Conservation (phyloP, 2,329 filamentous ascomycete species). For the Penicillium griseofulvum region DNA sequence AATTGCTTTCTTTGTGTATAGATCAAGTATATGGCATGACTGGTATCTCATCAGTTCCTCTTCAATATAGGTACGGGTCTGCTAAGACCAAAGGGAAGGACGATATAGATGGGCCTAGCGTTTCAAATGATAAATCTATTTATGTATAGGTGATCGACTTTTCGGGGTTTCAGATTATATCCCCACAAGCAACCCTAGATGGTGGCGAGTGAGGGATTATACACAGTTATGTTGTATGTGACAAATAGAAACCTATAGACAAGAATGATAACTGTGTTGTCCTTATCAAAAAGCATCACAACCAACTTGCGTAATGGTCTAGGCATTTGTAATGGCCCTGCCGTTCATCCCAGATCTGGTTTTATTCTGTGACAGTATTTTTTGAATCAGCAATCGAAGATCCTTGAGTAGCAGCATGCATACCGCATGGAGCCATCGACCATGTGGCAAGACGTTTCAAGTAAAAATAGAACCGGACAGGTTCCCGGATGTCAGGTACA, state of each 20-base stretch:
- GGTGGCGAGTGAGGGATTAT: background rate
- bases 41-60: background rate
- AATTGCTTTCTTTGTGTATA: background rate
- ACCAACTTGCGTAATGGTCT: background rate
- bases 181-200: background rate
- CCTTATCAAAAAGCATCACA: background rate
- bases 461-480: background rate
- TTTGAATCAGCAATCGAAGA: background rate
- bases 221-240: background rate
- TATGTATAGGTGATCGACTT: background rate
- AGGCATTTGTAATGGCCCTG: background rate
- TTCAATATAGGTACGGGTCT: background rate
- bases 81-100: background rate
- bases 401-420: background rate
- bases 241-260: background rate
- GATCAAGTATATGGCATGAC: background rate
- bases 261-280: background rate
- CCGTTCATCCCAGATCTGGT: background rate
- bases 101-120: too few relatives aligned
- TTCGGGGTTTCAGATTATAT: background rate
- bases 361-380: background rate
- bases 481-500: background rate
- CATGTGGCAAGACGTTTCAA: background rate
- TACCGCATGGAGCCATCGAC: background rate
- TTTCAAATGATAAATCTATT: too few relatives aligned